These are phyloP conservation scores for Diaporthe caulivora DNA, from an alignment of 2,329 filamentous ascomycete species.

Conservation along the genomic window DNA sequence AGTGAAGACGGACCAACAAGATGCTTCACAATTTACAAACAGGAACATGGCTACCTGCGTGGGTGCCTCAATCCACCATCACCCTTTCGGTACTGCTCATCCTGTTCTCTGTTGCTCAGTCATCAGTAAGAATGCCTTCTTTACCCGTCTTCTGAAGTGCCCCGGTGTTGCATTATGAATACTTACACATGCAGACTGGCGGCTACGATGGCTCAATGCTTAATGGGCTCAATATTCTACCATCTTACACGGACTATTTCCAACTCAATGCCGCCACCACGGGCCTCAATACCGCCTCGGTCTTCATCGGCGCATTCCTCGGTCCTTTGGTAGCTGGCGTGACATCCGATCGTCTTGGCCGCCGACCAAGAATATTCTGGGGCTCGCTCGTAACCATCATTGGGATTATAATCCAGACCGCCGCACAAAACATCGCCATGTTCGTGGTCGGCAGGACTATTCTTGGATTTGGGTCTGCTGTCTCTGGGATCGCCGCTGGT, in stretches of 20 bases:
- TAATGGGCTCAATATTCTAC: constrained; percentile 69
- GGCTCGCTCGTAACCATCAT: constrained; percentile 56
- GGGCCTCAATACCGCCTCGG: constrained; percentile 66
- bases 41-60: constrained; percentile 61
- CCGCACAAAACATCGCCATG: constrained; percentile 64
- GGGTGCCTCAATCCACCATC: constrained; percentile 57
- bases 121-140: constrained; percentile 48
- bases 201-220: constrained; percentile 65
- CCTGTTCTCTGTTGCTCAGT: constrained; percentile 59
- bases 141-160: too few relatives aligned
- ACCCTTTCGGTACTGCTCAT: constrained; percentile 55
- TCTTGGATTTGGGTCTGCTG: constrained; percentile 58
- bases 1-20: constrained; percentile 1
- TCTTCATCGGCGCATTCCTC: constrained; percentile 65
- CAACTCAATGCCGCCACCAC: constrained; percentile 63
- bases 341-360: constrained; percentile 56
- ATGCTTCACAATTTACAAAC: constrained; percentile 54
- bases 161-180: too few relatives aligned
- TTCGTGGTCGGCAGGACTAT: constrained; percentile 61
- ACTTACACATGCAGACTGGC: constrained; percentile 49
- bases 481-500: constrained; percentile 57
- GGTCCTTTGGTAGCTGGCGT: constrained; percentile 57
- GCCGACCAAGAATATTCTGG: constrained; percentile 57
- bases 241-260: constrained; percentile 69
- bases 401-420: constrained; percentile 59